Evolutionary conservation across 164 flowering plant genomes (phyloP).

Genomic region (Euptelea pleiosperma): DNA sequence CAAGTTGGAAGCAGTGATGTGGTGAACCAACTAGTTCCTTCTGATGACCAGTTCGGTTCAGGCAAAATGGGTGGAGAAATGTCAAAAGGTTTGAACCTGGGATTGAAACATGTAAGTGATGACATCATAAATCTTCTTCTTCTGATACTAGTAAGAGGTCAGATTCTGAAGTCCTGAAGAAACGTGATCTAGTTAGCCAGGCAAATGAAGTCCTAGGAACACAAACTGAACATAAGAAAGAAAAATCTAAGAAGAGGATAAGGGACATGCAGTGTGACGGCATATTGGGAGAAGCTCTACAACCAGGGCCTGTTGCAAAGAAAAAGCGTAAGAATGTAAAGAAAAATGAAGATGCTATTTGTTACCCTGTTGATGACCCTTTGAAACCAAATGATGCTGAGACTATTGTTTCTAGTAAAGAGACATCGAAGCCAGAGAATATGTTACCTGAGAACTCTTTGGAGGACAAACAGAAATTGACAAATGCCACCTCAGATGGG

Average conservation of each 20-base stretch:
- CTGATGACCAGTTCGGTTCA: constrained; percentile 4
- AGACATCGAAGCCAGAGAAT: constrained; percentile 8
- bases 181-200: not conserved
- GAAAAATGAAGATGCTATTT: constrained; percentile 15
- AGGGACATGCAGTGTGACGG: constrained; percentile 10
- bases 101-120: not conserved
- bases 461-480: constrained; percentile 8
- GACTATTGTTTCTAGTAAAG: constrained; percentile 10
- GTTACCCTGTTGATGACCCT: constrained; percentile 6
- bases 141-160: constrained; percentile 3
- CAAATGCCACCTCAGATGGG: constrained; percentile 9
- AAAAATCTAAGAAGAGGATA: constrained; percentile 12
- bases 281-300: constrained; percentile 13
- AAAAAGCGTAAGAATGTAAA: constrained; percentile 29
- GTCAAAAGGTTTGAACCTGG: constrained; percentile 3
- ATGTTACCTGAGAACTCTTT: constrained; percentile 1
- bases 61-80: constrained; percentile 14
- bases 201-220: constrained; percentile 19
- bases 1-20: constrained; percentile 11
- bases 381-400: constrained; percentile 9
- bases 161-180: constrained; percentile 6
- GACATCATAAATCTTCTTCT: constrained; percentile 5
- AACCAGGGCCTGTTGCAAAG: constrained; percentile 19
- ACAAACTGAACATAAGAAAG: constrained; percentile 7
- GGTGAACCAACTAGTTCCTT: constrained; percentile 6